These are phyloP conservation scores for Populus hybrid DNA, from an alignment of 441 rosid species.

Conservation along the genomic window DNA sequence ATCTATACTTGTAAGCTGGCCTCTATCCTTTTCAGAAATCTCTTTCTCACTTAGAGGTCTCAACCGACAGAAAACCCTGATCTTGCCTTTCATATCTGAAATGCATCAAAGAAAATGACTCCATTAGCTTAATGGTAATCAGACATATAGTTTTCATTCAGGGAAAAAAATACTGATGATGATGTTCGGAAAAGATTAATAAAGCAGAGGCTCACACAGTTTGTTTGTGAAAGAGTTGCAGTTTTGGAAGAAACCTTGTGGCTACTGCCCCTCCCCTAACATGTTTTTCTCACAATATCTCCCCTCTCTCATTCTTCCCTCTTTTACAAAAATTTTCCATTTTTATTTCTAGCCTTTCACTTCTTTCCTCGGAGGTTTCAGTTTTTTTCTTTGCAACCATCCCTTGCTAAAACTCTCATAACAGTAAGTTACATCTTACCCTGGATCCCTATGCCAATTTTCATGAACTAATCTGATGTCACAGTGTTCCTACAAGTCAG, in stretches of 20 bases:
- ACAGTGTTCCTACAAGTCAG: neutral
- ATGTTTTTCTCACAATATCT: neutral
- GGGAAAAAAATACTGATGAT: neutral
- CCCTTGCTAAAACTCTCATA: neutral
- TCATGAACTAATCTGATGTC: neutral
- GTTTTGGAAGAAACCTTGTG: neutral
- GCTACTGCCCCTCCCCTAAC: neutral
- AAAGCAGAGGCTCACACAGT: neutral
- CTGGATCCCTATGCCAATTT: too few relatives aligned
- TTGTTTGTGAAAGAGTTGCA: neutral
- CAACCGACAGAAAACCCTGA: constrained; percentile 86
- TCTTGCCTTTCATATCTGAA: constrained; percentile 96
- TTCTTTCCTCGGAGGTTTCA: neutral
- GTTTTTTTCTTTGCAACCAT: neutral
- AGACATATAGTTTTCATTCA: neutral
- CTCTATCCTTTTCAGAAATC: constrained; percentile 49
- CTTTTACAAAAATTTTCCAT: neutral
- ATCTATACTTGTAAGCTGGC: constrained; percentile 46
- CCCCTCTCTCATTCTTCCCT: neutral
- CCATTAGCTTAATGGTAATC: neutral
- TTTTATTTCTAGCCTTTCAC: neutral
- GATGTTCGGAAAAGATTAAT: neutral
- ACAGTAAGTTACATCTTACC: neutral
- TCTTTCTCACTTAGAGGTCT: constrained; percentile 87
- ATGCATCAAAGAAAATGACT: constrained; percentile 10